phyloP scores from a whole-genome alignment of 768 basidiomycete genomes.

The Phanerochaete sordida region DNA sequence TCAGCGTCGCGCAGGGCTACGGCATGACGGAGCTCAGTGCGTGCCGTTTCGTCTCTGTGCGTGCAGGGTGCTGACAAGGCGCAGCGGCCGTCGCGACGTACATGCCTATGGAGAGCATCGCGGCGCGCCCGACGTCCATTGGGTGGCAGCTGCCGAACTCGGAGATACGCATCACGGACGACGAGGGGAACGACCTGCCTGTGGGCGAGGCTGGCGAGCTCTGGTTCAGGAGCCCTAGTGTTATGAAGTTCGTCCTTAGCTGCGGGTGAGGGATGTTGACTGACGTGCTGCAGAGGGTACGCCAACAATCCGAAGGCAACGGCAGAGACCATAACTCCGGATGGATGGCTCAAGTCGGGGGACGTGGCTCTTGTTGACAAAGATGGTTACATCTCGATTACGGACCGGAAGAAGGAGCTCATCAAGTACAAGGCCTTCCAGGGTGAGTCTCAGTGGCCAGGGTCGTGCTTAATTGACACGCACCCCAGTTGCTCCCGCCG shows the following conservation, averaged over 20 bases:
- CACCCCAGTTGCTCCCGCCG: conserved; percentile 63
- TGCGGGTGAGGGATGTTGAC: not conserved
- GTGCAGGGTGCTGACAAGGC: conserved; percentile 27
- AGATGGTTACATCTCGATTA: conserved; percentile 37
- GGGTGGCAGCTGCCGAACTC: conserved; percentile 73
- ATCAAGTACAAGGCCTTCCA: conserved; percentile 28
- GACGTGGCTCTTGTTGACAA: conserved; percentile 33
- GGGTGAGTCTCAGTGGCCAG: conserved; percentile 14
- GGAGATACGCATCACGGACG: conserved; percentile 65
- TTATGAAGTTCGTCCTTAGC: conserved; percentile 55
- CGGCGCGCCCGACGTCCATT: conserved; percentile 56
- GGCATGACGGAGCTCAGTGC: conserved; percentile 72
- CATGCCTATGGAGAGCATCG: conserved; percentile 38
- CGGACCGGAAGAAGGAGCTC: conserved; percentile 29
- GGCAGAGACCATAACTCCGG: conserved; percentile 30
- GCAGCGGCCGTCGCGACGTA: conserved; percentile 43
- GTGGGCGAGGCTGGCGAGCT: conserved; percentile 69
- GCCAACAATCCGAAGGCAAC: conserved; percentile 37
- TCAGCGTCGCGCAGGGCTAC: conserved; percentile 57
- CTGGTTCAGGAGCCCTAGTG: conserved; percentile 71
- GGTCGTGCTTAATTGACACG: conserved; percentile 4
- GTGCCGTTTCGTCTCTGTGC: conserved; percentile 18
- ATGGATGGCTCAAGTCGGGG: conserved; percentile 44
- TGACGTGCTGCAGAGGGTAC: conserved; percentile 1
- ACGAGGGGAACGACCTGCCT: conserved; percentile 50